phyloP scores from a whole-genome alignment of 108 stramenopile genomes.

The Discostella stelligeroides region DNA sequence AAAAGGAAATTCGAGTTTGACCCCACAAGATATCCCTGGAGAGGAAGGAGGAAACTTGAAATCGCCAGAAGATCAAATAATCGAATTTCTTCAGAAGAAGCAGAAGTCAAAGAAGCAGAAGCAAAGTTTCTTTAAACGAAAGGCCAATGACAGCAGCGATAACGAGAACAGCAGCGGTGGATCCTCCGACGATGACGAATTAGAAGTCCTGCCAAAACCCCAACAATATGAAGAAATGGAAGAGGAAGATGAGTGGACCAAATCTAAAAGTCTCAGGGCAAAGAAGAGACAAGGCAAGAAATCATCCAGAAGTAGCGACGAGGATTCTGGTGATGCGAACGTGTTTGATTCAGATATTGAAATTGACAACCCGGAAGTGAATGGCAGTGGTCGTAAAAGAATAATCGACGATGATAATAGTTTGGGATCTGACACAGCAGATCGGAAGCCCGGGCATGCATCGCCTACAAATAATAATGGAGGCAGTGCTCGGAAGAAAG shows the following conservation, averaged over 20 bases:
- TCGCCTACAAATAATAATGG: slow-evolving; percentile 5
- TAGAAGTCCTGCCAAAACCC: slow-evolving; percentile 29
- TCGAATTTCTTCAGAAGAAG: slow-evolving; percentile 25
- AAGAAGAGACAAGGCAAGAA: slow-evolving; percentile 2
- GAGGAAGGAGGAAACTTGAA: slow-evolving; percentile 5
- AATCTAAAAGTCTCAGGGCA: slow-evolving; percentile 12
- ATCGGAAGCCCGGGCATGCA: slow-evolving; percentile 1
- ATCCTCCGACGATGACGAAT: slow-evolving; percentile 13
- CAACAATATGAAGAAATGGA: slow-evolving; percentile 34
- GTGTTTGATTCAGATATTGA: slow-evolving; percentile 11
- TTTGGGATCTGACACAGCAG: slow-evolving; percentile 3
- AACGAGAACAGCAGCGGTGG: neutral
- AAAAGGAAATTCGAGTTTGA: slow-evolving; percentile 26
- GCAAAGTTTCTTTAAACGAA: neutral
- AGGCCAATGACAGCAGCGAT: neutral
- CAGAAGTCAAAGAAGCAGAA: neutral
- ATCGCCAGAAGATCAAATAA: slow-evolving; percentile 28
- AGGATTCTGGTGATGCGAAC: slow-evolving; percentile 46
- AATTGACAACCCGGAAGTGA: neutral
- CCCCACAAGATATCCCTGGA: slow-evolving; percentile 2
- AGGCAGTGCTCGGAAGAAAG: slow-evolving; percentile 21
- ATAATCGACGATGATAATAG: slow-evolving; percentile 8
- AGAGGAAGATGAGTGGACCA: slow-evolving; percentile 40
- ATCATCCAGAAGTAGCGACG: slow-evolving; percentile 4
- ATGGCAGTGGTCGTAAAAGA: neutral